phyloP scores from a whole-genome alignment of 805 yeast genomes.

The Clavispora phyllophila region DNA sequence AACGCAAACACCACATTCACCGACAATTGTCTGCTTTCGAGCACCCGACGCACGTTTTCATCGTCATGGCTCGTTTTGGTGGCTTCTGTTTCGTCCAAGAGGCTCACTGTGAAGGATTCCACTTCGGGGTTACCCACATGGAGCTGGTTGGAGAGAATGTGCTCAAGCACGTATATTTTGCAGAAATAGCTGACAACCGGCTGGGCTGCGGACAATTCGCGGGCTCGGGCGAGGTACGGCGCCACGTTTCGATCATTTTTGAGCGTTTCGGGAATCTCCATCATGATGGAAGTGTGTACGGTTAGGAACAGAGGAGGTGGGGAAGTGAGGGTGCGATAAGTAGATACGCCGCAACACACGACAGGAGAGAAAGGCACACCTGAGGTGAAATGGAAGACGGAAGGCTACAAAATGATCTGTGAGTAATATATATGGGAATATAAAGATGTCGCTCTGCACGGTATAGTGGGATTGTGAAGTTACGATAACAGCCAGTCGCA shows the following conservation, averaged over 20 bases:
- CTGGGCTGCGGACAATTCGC: constrained; percentile 52
- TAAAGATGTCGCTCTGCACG: no score
- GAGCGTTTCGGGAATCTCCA: constrained; percentile 8
- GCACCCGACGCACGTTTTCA: constrained; percentile 41
- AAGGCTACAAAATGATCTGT: no score
- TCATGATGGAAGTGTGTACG: background rate
- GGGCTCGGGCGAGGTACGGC: constrained; percentile 49
- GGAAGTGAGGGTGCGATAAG: background rate
- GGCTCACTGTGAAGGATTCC: constrained; percentile 52
- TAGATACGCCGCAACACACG: background rate
- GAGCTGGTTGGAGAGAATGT: constrained; percentile 53
- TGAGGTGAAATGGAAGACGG: no score
- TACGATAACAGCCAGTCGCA: no score
- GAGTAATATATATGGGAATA: no score
- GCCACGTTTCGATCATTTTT: constrained; percentile 35
- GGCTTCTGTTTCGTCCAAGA: constrained; percentile 69
- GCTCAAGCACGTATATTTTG: constrained; percentile 63
- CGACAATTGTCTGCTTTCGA: constrained; percentile 54
- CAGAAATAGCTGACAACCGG: constrained; percentile 74
- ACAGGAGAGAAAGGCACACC: background rate
- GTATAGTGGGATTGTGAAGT: no score
- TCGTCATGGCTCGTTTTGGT: constrained; percentile 41
- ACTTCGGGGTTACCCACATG: constrained; percentile 54
- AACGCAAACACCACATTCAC: constrained; percentile 35
- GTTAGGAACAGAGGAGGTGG: no score